A percentile compares a stretch with the other conserved stretches of the same genome.
Conservation (phyloP, 2,329 filamentous ascomycete species). For the Botrytis hyacinthi region DNA sequence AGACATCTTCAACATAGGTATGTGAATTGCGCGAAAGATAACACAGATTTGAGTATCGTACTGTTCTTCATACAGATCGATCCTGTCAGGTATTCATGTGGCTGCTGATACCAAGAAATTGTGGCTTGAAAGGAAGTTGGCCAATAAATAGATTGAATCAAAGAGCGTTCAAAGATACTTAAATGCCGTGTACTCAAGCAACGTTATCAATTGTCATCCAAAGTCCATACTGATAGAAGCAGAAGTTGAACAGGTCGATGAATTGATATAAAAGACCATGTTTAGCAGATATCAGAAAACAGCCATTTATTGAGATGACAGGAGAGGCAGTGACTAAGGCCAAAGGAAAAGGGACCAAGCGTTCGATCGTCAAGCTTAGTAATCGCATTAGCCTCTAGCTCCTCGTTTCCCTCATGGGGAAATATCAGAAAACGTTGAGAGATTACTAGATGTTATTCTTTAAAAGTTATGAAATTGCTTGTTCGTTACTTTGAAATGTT, state of each 20-base stretch:
- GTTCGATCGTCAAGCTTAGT: background rate
- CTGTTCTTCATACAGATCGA: background rate
- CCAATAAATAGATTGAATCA: background rate
- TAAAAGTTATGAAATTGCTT: background rate
- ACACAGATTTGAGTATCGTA: background rate
- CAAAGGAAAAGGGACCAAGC: background rate
- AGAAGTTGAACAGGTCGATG: background rate
- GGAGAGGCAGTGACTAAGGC: background rate
- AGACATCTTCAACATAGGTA: constrained; percentile 23
- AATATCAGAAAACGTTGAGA: background rate
- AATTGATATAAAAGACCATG: background rate
- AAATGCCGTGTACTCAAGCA: too few relatives aligned
- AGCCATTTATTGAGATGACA: background rate
- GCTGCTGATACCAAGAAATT: background rate
- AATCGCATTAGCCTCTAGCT: background rate
- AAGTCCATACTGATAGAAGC: background rate
- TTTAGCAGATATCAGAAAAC: background rate
- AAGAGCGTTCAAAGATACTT: background rate
- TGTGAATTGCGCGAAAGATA: background rate
- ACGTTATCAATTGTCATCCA: background rate
- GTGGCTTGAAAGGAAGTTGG: background rate
- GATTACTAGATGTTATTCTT: background rate
- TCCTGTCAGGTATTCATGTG: background rate
- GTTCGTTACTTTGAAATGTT: background rate
- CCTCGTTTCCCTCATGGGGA: background rate